phyloP scores from a whole-genome alignment of 139 green algal genomes.

The Chara braunii region DNA sequence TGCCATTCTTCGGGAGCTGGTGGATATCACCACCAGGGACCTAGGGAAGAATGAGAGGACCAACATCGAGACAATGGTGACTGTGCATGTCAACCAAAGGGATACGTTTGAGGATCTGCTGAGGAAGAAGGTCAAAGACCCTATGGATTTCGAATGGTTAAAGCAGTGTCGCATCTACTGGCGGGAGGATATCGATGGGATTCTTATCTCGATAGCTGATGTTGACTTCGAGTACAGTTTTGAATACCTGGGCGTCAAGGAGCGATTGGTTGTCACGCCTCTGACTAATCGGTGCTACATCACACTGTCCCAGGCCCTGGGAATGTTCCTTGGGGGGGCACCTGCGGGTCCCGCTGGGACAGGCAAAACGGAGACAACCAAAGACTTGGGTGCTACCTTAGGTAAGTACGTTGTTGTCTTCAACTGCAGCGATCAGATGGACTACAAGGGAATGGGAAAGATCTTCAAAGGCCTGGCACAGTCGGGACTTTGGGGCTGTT shows the following conservation, averaged over 20 bases:
- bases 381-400: conserved; percentile 70
- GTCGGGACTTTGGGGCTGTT: conserved; percentile 88
- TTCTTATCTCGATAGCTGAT: conserved; percentile 92
- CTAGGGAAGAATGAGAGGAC: conserved; percentile 74
- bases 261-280: conserved; percentile 90
- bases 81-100: conserved; percentile 95
- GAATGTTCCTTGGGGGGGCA: conserved; percentile 90
- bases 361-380: conserved; percentile 95
- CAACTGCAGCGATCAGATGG: conserved; percentile 96
- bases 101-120: conserved; percentile 84
- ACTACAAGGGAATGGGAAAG: conserved; percentile 93
- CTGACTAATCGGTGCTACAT: conserved; percentile 96
- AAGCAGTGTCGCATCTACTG: conserved; percentile 93
- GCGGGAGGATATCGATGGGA: conserved; percentile 80
- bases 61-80: conserved; percentile 94
- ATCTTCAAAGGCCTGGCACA: conserved; percentile 96
- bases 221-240: conserved; percentile 91
- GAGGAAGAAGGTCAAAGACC: conserved; percentile 81
- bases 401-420: conserved; percentile 97
- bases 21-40: conserved; percentile 73
- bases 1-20: conserved; percentile 68
- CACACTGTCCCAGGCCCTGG: conserved; percentile 83
- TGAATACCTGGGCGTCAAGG: conserved; percentile 70
- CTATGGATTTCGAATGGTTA: conserved; percentile 94
- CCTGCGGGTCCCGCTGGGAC: conserved; percentile 85